Evolutionary conservation across 2,329 filamentous ascomycete species (phyloP), one percentile per base, ranked within the genome.

Genomic region (Sordariomycetes sp.): DNA sequence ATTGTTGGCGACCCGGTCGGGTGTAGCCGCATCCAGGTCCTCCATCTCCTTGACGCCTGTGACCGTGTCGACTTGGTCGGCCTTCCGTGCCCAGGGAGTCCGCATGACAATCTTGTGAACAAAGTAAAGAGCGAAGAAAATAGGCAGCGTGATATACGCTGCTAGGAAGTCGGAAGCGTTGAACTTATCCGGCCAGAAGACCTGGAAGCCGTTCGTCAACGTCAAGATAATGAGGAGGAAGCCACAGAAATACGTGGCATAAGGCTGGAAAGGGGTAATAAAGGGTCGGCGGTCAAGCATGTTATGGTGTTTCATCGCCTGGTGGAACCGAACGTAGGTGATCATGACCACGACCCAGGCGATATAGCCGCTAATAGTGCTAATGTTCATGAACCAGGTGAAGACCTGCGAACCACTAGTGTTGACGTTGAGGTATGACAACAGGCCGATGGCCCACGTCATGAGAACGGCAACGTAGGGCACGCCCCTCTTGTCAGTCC

Each of bases 191-290:
- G 83, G 81, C 68, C 86, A 87, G 68, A 93, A 92, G 16, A 87
- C 80, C 40, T 85, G 80, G 70, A 91, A 93, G 1, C 88, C 89
- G 64, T 90, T 90, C 63, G 89, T 85, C 3, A 92, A 70, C 1
- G 79, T 81, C n/a, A 92, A 74, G 28, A 89, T 71, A 3, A 70
- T 67, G 57, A 90, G 79, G 25, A 83, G 66, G 18, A 79, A 67
- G 1, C 90, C 77, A 11, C 79, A 77, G 58, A 80, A 71, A 65
- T 78, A 89, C 0, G 86, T 80, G 2, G 82, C 82, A 65, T 86
- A 90, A 0, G 88, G 82, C 67, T 84, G 80, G 14, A 77, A 67
- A 0, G 72, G 71, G 0, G 80, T 79, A 55, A 65, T 71, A 73
- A 78, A 85, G 0, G 82, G 81, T 3, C 82, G 70, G 1, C 68